phyloP scores from a whole-genome alignment of 2,329 filamentous ascomycete genomes.

The Pezizomycotina sp. region DNA sequence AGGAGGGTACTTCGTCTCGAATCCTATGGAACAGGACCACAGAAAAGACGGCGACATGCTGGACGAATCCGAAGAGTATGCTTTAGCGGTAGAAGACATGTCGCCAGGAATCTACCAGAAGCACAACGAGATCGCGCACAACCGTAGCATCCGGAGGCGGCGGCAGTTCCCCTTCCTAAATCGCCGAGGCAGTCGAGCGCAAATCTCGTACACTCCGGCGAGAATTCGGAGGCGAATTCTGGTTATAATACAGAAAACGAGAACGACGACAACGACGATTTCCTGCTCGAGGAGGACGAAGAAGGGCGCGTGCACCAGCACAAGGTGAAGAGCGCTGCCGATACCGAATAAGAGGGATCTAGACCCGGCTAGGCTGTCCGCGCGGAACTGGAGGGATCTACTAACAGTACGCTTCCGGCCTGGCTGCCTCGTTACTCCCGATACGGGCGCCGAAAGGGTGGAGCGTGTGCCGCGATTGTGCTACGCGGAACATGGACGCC shows the following conservation, averaged over 20 bases:
- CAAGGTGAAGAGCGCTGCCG: background rate
- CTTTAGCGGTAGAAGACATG: slow-evolving; percentile 25
- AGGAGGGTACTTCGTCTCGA: slow-evolving; percentile 3
- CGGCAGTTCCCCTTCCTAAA: slow-evolving; percentile 5
- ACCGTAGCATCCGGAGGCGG: background rate
- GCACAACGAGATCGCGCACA: slow-evolving; percentile 6
- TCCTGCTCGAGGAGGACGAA: slow-evolving; percentile 7
- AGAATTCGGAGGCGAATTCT: too few relatives aligned
- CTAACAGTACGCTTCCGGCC: slow-evolving; percentile 25
- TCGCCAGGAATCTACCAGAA: slow-evolving; percentile 18
- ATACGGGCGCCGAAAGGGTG: slow-evolving; percentile 24
- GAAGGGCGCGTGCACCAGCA: slow-evolving; percentile 8
- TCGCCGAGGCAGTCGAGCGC: too few relatives aligned
- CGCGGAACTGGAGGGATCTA: slow-evolving; percentile 23
- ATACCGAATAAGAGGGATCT: slow-evolving; percentile 11
- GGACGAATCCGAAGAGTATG: slow-evolving; percentile 23
- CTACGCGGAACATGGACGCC: slow-evolving; percentile 22
- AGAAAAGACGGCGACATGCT: slow-evolving; percentile 16
- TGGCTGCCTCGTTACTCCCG: slow-evolving; percentile 23
- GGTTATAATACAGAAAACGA: slow-evolving; percentile 16
- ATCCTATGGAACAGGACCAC: background rate
- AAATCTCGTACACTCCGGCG: too few relatives aligned
- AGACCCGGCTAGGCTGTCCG: slow-evolving; percentile 19
- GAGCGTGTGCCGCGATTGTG: slow-evolving; percentile 26
- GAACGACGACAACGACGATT: background rate